Conservation (phyloP, 202 grass and related monocot species). For the Miscanthus sacchariflorus region DNA sequence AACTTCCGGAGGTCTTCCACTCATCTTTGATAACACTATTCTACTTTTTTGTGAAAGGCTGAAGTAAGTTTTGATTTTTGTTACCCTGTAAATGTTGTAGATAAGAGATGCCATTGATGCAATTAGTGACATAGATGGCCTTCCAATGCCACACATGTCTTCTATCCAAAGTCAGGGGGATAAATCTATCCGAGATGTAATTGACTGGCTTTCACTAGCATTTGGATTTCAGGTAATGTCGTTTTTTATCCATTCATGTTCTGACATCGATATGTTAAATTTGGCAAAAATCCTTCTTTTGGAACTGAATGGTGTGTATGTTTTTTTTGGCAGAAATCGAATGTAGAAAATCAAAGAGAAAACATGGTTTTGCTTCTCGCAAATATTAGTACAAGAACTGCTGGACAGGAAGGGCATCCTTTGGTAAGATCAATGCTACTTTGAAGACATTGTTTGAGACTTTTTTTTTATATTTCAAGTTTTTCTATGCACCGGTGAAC, state of each 20-base stretch:
- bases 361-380: slow-evolving; percentile 92
- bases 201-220: slow-evolving; percentile 88
- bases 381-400: slow-evolving; percentile 71
- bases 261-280: background rate
- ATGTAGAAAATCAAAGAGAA: slow-evolving; percentile 97
- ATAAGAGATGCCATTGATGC: slow-evolving; percentile 72
- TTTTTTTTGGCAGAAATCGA: slow-evolving; percentile 67
- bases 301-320: slow-evolving; percentile 17
- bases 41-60: slow-evolving; percentile 21
- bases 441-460: background rate
- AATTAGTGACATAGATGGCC: slow-evolving; percentile 54
- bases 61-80: slow-evolving; percentile 25
- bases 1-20: slow-evolving; percentile 63
- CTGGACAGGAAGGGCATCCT: slow-evolving; percentile 46
- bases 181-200: slow-evolving; percentile 71
- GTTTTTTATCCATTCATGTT: slow-evolving; percentile 29
- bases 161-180: slow-evolving; percentile 36
- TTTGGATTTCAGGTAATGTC: slow-evolving; percentile 90
- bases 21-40: slow-evolving; percentile 29
- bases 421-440: slow-evolving; percentile 60
- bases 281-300: slow-evolving; percentile 14
- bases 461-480: slow-evolving; percentile 28
- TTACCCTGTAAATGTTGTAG: slow-evolving; percentile 53
- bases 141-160: slow-evolving; percentile 59
- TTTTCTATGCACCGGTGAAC: background rate